Conservation (phyloP, 805 yeast genomes). For the Cyberlindnera euphorbiae region DNA sequence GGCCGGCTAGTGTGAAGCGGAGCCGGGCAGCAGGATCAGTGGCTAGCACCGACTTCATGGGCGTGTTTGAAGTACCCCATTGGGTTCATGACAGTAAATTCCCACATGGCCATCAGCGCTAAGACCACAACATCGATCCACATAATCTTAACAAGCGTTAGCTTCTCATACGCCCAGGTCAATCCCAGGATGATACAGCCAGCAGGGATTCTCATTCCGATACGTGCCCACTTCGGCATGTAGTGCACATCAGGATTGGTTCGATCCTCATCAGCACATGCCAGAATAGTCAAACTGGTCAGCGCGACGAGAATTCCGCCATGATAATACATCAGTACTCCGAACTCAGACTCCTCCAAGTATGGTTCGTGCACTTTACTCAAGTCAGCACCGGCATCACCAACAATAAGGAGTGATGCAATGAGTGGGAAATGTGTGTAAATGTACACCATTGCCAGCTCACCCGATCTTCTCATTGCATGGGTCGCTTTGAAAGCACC, state of each 20-base stretch:
- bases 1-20: too few relatives aligned
- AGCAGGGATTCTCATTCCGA: slow-evolving; percentile 37
- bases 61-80: slow-evolving; percentile 1
- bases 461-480: slow-evolving; percentile 45
- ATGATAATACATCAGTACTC: slow-evolving; percentile 44
- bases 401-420: slow-evolving; percentile 48
- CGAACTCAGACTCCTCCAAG: slow-evolving; percentile 30
- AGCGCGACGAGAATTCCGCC: slow-evolving; percentile 49
- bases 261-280: slow-evolving; percentile 39
- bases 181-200: slow-evolving; percentile 37
- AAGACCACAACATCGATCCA: slow-evolving; percentile 38
- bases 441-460: slow-evolving; percentile 42
- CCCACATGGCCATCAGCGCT: slow-evolving; percentile 33
- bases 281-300: slow-evolving; percentile 34
- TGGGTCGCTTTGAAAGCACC: slow-evolving; percentile 46
- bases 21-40: too few relatives aligned
- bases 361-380: slow-evolving; percentile 28
- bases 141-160: slow-evolving; percentile 35
- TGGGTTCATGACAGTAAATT: slow-evolving; percentile 30
- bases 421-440: slow-evolving; percentile 47
- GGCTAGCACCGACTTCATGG: neutral
- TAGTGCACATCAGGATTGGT: slow-evolving; percentile 33
- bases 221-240: slow-evolving; percentile 34
- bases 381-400: slow-evolving; percentile 55
- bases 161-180: slow-evolving; percentile 36